Conservation (phyloP, 768 basidiomycete species). For the Suillus bovinus region DNA sequence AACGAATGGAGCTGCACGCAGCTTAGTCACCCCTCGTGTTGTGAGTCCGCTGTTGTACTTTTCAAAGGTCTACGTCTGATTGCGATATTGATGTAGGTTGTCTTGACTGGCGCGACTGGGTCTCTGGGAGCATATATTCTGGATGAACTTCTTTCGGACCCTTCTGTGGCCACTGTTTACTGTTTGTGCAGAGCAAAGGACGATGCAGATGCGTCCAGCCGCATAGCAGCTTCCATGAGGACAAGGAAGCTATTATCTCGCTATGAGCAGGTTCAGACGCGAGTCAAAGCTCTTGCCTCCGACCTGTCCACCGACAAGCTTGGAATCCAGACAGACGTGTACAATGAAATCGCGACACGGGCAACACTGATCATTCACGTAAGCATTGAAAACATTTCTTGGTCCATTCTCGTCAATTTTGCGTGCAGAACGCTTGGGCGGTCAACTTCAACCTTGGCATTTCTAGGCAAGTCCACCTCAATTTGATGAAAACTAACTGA, state of each 20-base stretch:
- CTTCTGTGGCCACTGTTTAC: constrained; percentile 43
- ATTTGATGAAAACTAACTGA: constrained; percentile 7
- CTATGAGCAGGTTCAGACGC: constrained; percentile 16
- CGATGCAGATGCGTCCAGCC: constrained; percentile 41
- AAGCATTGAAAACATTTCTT: constrained; percentile 1
- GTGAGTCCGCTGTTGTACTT: constrained; percentile 14
- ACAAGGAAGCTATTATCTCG: constrained; percentile 32
- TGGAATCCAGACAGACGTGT: constrained; percentile 40
- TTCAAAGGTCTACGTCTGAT: constrained; percentile 6
- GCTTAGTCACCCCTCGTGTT: constrained; percentile 3
- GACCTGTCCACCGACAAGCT: constrained; percentile 42
- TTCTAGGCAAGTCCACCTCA: constrained; percentile 17
- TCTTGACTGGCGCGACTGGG: constrained; percentile 55
- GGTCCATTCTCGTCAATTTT: not conserved
- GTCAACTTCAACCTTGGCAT: constrained; percentile 53
- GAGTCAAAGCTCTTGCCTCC: constrained; percentile 43
- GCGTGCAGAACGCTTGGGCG: constrained; percentile 52
- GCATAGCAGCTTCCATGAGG: constrained; percentile 44
- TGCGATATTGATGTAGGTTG: constrained; percentile 16
- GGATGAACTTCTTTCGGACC: constrained; percentile 39
- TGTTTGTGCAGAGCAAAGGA: constrained; percentile 51
- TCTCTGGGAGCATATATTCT: constrained; percentile 56
- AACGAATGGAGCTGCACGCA: constrained; percentile 15
- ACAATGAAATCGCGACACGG: constrained; percentile 33
- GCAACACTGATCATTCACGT: constrained; percentile 51